Evolutionary conservation across 495 filamentous ascomycete species (phyloP).

Genomic region (Daldinia concentrica): DNA sequence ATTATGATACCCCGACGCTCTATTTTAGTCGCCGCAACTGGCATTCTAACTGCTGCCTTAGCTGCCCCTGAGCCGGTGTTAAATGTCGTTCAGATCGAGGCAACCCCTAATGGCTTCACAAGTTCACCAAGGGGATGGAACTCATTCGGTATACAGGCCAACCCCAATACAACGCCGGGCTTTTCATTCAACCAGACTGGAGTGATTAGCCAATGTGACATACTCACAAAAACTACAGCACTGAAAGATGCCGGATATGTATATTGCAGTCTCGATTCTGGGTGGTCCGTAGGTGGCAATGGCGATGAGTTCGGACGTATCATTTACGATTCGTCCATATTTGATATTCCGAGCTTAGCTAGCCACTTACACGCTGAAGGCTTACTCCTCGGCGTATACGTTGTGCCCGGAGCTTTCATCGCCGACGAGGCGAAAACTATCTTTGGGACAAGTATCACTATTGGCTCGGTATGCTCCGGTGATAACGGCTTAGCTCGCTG

Average conservation of each 20-base stretch:
- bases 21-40: neutral
- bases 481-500: constrained; percentile 40
- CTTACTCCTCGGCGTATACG: constrained; percentile 45
- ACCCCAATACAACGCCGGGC: constrained; percentile 13
- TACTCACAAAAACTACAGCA: constrained; percentile 22
- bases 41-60: neutral
- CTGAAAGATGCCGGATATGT: constrained; percentile 39
- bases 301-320: constrained; percentile 46
- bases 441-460: constrained; percentile 40
- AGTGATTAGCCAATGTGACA: constrained; percentile 33
- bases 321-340: constrained; percentile 36
- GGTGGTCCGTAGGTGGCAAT: constrained; percentile 40
- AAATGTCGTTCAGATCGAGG: constrained; percentile 14
- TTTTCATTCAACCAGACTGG: constrained; percentile 37
- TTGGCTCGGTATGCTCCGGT: constrained; percentile 41
- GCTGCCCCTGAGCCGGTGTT: neutral
- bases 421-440: constrained; percentile 40
- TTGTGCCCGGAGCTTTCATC: constrained; percentile 43
- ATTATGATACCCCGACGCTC: neutral
- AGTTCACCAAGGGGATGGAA: constrained; percentile 38
- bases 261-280: constrained; percentile 45
- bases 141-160: constrained; percentile 39
- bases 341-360: constrained; percentile 35
- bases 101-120: constrained; percentile 36
- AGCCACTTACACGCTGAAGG: constrained; percentile 40